phyloP scores from a whole-genome alignment of 2,329 filamentous ascomycete species.

The Pseudocercospora fuligena region DNA sequence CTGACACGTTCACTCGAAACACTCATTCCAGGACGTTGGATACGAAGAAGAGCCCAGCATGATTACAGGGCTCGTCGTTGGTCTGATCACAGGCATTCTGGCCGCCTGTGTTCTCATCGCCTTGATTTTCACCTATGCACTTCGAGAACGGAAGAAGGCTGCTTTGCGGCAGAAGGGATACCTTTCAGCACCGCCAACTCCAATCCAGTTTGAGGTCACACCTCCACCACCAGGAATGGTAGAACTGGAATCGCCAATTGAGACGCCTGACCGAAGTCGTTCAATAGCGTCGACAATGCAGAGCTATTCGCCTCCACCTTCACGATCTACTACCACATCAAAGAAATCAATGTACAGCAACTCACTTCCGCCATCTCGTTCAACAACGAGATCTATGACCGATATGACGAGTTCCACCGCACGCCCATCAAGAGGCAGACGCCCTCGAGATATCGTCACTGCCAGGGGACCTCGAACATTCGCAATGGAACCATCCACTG shows the following conservation, averaged over 20 bases:
- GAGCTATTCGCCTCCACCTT: constrained; percentile 9
- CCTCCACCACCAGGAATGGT: constrained; percentile 9
- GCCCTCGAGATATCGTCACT: neutral
- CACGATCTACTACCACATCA: constrained; percentile 4
- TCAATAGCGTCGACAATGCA: constrained; percentile 11
- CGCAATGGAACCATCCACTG: neutral
- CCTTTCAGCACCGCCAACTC: constrained; percentile 2
- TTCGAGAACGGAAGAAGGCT: constrained; percentile 7
- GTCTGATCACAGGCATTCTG: constrained; percentile 11
- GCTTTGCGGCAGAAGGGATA: constrained; percentile 3
- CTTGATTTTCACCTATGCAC: constrained; percentile 8
- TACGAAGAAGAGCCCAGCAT: constrained; percentile 4
- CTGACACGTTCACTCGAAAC: constrained; percentile 2
- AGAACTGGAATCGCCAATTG: constrained; percentile 7
- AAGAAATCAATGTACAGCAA: neutral
- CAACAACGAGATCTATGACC: neutral
- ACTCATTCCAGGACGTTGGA: neutral
- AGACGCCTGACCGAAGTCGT: constrained; percentile 5
- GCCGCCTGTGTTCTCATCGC: constrained; percentile 11
- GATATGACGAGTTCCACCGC: neutral
- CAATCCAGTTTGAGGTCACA: constrained; percentile 10
- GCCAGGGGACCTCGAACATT: neutral
- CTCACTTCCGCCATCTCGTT: neutral
- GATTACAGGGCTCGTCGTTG: constrained; percentile 11
- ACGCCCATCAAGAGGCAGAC: neutral